Evolutionary conservation across 495 filamentous ascomycete genomes (phyloP).

Genomic region (Podospora comata): DNA sequence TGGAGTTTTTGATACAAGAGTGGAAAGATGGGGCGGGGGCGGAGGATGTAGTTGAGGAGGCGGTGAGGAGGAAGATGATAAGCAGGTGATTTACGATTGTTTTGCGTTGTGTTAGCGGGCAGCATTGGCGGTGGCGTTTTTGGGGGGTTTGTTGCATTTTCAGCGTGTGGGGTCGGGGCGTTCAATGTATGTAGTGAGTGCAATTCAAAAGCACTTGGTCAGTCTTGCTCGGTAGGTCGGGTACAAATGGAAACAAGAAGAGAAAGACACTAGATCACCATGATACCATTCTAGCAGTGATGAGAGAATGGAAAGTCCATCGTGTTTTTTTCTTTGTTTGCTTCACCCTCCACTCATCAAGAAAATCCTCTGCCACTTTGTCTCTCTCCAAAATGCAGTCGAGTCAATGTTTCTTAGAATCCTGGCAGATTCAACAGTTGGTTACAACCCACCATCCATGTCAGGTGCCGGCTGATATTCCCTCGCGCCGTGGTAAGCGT

Average conservation of each 20-base stretch:
- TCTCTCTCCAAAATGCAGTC: conserved; percentile 3
- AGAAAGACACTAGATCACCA: too few relatives aligned
- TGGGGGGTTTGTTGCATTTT: background rate
- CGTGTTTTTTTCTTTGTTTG: background rate
- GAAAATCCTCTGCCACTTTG: conserved; percentile 1
- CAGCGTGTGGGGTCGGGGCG: too few relatives aligned
- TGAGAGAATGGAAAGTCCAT: too few relatives aligned
- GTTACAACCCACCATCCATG: conserved; percentile 1
- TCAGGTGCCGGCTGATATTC: conserved; percentile 9
- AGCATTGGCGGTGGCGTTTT: background rate
- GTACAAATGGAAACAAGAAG: too few relatives aligned
- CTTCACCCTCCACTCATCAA: conserved; percentile 12
- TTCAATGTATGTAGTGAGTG: too few relatives aligned
- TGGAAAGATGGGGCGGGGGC: conserved; percentile 3
- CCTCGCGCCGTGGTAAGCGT: conserved; percentile 17
- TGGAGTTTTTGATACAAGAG: conserved; percentile 14
- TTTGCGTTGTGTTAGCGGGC: background rate
- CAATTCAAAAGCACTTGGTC: too few relatives aligned
- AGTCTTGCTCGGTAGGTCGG: too few relatives aligned
- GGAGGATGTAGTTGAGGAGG: background rate
- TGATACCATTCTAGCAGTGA: too few relatives aligned
- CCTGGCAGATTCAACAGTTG: conserved; percentile 15
- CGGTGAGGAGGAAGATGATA: background rate
- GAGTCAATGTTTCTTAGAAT: conserved; percentile 12
- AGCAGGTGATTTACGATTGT: background rate